Base-by-base conservation (phyloP, 202 grass and related monocot species). In the Carex arenaria region DNA sequence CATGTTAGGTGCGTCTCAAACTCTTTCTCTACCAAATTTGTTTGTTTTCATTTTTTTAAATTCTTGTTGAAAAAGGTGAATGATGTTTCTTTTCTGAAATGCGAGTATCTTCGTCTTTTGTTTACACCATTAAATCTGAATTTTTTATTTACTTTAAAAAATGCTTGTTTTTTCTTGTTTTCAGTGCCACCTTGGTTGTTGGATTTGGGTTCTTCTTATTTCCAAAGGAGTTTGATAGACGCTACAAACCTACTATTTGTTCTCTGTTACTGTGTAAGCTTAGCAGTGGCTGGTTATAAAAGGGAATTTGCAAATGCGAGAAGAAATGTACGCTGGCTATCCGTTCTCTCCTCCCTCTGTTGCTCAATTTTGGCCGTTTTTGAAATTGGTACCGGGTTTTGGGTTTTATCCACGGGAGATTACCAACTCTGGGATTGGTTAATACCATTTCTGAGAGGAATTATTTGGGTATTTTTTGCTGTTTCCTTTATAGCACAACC, bases 381-480 rank as follows among this genome's bases (percentile, higher is more conserved):
- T 0, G 93, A 66, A 71, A 5, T 80, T 51, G 26, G 22, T 69
- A 67, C 55, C 59, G 86, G 86, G 34, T 72, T 70, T 61, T 83
- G 83, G 88, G 38, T 7, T 45, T 67, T 82, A 10, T 66, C 34
- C 10, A 62, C 26, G 43, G 26, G 38, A 56, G 64, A 83, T 26
- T 14, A 56, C 72, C n/a, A 76, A 32, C 28, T 32, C 7, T 55
- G 51, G 72, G 26, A 85, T 51, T 47, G 64, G 71, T 31, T 63
- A 2, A 53, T 19, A 38, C 83, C 83, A 45, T 55, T 92, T 38
- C 4, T 88, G 9, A 87, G 85, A 77, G 90, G 85, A 28, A 40
- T 87, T 32, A 69, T 91, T 18, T 97, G 94, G 92, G 61, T 88
- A 2, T 40, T 12, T 59, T 0, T 97, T 76, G 79, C 90, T 45